Evolutionary conservation across 1,284 basidiomycete species (phyloP), one percentile per base, ranked within the genome.

Genomic region (Singerocomus inundabilis): DNA sequence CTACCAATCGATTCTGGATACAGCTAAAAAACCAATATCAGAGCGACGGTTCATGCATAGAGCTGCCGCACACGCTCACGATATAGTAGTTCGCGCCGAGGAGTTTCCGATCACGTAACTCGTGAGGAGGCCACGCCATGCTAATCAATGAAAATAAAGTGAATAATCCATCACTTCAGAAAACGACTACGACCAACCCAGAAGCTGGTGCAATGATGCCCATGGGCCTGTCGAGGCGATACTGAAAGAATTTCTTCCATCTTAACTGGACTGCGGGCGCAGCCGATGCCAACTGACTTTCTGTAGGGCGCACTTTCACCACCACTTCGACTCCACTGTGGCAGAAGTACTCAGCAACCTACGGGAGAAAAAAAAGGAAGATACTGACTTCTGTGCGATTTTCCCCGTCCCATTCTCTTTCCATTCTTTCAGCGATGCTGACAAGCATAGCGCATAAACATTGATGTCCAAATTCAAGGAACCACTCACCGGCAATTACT

Each of bases 381-480:
- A 18, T 15, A 5, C 48, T 69, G 37, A 82, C 81, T 79, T 82
- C 56, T 74, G 66, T 0, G 78, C 72, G 57, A 82, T 70, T 30
- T 77, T 51, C 7, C 80, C 79, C 26, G 69, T 70, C 3, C 78
- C 78, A 6, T 69, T 63, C 24, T 67, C 59, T 5, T 64, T 49
- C 76, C 80, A 84, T 51, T 75, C 62, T 5, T 67, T 58, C 2
- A 67, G 58, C 57, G 67, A 66, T 26, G 64, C 79, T 81, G 38
- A n/a, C 12, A 21, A 21, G 7, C 1, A 4, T 6, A 21, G 15
- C 48, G 5, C 11, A 18, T 4, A 21, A 12, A 26, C 25, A n/a
- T 26, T n/a, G 16, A 31, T 37, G 3, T 55, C 59, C 5, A 4
- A 21, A 4, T 21, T 21, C 21, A 21, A 4, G 2, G 4, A 13